phyloP scores from a whole-genome alignment of 208 protist genomes.

The Trypanosomatidae sp. region DNA sequence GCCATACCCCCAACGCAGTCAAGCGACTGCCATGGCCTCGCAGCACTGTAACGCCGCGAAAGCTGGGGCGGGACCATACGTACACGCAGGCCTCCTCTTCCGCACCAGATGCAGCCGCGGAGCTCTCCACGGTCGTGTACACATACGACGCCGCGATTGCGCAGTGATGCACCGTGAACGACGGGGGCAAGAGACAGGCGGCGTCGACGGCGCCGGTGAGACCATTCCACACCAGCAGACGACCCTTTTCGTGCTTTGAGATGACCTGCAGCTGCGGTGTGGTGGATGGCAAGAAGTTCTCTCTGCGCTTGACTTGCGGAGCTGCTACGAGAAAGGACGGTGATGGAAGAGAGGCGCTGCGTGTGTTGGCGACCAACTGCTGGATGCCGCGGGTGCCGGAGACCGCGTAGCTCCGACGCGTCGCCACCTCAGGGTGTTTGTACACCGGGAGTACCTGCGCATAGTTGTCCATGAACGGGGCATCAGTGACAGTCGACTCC shows the following conservation, averaged over 20 bases:
- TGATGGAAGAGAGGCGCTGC: background rate
- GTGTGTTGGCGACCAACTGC: slow-evolving; percentile 19
- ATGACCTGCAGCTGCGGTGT: slow-evolving; percentile 20
- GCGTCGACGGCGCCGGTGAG: slow-evolving; percentile 39
- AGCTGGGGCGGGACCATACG: slow-evolving; percentile 53
- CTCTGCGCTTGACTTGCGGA: background rate
- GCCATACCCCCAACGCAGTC: slow-evolving; percentile 47
- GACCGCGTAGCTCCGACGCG: slow-evolving; percentile 17
- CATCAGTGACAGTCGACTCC: background rate
- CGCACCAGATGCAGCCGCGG: slow-evolving; percentile 22
- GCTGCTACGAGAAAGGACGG: background rate
- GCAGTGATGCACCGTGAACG: slow-evolving; percentile 60
- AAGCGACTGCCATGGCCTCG: slow-evolving; percentile 61
- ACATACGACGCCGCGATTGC: slow-evolving; percentile 39
- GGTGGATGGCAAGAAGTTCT: background rate
- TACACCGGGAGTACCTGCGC: slow-evolving; percentile 6
- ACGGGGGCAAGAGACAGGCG: slow-evolving; percentile 40
- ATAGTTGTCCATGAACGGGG: slow-evolving; percentile 2
- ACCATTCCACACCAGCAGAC: slow-evolving; percentile 71
- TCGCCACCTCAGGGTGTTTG: background rate
- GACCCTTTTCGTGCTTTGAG: slow-evolving; percentile 65
- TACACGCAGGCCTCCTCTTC: slow-evolving; percentile 68
- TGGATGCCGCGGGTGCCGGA: slow-evolving; percentile 21
- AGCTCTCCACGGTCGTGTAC: slow-evolving; percentile 62
- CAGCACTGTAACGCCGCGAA: slow-evolving; percentile 44